Evolutionary conservation across 805 yeast species (phyloP), one percentile per base, ranked within the genome.

Genomic region (Helenozyma rhizophorensis): DNA sequence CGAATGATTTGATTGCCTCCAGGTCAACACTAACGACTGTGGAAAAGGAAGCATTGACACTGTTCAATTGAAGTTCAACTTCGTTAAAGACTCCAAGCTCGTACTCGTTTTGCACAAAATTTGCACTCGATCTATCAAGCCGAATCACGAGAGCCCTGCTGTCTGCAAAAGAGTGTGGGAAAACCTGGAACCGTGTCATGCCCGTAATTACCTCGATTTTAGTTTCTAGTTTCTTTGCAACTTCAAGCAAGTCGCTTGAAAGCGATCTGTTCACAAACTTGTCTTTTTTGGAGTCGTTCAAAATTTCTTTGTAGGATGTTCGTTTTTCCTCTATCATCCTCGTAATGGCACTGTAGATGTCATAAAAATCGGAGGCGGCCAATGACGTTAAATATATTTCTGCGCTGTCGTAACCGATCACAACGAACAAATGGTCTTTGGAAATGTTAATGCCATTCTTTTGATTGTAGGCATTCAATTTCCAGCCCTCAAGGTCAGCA

Each of bases 101-200:
- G 12, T 66, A 62, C 27, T 66, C 72, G 30, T 64, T 62, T 44
- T 76, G 78, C 8, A 71, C 60, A 47, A 74, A 76, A n/a, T 53
- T 54, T 8, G 76, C 83, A n/a, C 54, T 58, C 2, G 79, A 57
- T 25, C 73, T 69, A 25, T 77, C 81, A 21, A 82, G 58, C 32
- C 68, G 70, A 3, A 82, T 57, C 3, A 78, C 79, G 42, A 90
- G 61, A 0, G 84, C 95, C 44, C 82, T 86, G 2, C 80, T 58
- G 48, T 93, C 97, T 27, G 76, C 65, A 38, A 90, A 70, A 7
- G 93, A 77, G 24, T 87, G 81, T 1, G 98, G 97, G 49, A 83
- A 89, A 0, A 88, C 71, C 33, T 82, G 87, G 1, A 81, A 40
- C 30, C 76, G 59, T 12, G 83, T 51, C 4, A 58, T 58, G 2